These are phyloP conservation scores for Podospora comata DNA, from an alignment of 495 filamentous ascomycete species.

Conservation along the genomic window DNA sequence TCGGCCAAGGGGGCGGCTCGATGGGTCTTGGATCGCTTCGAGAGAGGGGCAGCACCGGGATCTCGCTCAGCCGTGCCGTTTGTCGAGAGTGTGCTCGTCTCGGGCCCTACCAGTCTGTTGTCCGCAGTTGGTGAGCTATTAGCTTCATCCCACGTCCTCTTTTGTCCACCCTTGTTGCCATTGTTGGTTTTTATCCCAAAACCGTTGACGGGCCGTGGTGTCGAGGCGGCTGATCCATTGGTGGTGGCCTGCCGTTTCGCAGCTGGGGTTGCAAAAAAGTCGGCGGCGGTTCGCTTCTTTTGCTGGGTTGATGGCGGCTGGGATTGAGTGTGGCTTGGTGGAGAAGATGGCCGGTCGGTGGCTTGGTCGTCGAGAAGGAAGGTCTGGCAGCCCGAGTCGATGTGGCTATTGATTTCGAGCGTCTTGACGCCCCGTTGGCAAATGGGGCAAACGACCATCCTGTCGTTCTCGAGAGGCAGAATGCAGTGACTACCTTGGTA, in stretches of 20 bases:
- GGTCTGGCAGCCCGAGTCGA: constrained; percentile 76
- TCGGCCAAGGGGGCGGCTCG: constrained; percentile 84
- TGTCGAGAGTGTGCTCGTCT: constrained; percentile 13
- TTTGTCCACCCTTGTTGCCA: constrained; percentile 28
- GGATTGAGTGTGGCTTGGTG: constrained; percentile 25
- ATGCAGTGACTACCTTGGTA: too few relatives aligned
- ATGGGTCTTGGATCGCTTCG: constrained; percentile 63
- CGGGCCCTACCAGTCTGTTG: neutral
- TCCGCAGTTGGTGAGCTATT: neutral
- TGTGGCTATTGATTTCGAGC: constrained; percentile 80
- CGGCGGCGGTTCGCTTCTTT: constrained; percentile 57
- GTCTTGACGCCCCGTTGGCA: constrained; percentile 74
- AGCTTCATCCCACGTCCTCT: constrained; percentile 44
- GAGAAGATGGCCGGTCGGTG: constrained; percentile 14
- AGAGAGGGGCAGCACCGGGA: constrained; percentile 26
- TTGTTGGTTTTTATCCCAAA: constrained; percentile 9
- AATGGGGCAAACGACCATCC: constrained; percentile 75
- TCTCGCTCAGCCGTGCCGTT: neutral
- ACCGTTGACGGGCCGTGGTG: constrained; percentile 28
- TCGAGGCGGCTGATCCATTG: constrained; percentile 18
- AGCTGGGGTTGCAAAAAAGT: constrained; percentile 75
- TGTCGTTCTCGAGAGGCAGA: neutral
- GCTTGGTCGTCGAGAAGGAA: constrained; percentile 40
- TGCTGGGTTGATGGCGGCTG: constrained; percentile 25
- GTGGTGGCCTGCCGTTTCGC: constrained; percentile 48